phyloP scores from a whole-genome alignment of 2,329 filamentous ascomycete species.

The Karstenula rhodostoma region DNA sequence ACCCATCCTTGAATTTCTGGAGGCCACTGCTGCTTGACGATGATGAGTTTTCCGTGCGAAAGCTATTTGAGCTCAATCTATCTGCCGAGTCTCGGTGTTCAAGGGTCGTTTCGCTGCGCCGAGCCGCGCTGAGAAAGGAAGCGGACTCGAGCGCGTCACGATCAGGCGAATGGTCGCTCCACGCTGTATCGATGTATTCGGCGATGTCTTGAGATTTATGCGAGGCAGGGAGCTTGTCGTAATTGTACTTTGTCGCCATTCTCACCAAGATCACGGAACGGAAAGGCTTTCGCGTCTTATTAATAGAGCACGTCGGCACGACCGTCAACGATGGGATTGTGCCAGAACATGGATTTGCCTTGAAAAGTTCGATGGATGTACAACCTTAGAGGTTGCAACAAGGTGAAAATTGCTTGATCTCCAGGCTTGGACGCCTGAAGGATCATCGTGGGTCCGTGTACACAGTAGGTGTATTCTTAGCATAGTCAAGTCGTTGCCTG shows the following conservation, averaged over 20 bases:
- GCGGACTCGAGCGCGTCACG: slow-evolving; percentile 11
- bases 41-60: slow-evolving; percentile 23
- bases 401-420: too few relatives aligned
- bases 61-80: slow-evolving; percentile 27
- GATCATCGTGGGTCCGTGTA: too few relatives aligned
- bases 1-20: slow-evolving; percentile 29
- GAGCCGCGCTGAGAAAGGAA: slow-evolving; percentile 6
- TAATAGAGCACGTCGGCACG: neutral
- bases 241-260: slow-evolving; percentile 24
- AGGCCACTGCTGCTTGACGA: slow-evolving; percentile 26
- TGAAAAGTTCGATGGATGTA: too few relatives aligned
- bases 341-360: too few relatives aligned
- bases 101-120: slow-evolving; percentile 10
- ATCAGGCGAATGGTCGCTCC: slow-evolving; percentile 2
- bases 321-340: too few relatives aligned
- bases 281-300: neutral
- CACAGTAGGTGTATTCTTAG: too few relatives aligned
- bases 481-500: too few relatives aligned
- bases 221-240: slow-evolving; percentile 23
- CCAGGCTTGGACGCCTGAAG: too few relatives aligned
- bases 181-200: slow-evolving; percentile 22
- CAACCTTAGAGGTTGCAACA: too few relatives aligned
- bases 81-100: slow-evolving; percentile 17
- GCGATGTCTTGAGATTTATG: slow-evolving; percentile 26
- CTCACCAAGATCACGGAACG: neutral